Evolutionary conservation across 805 yeast genomes (phyloP).

Genomic region (Teunomyces atbi): DNA sequence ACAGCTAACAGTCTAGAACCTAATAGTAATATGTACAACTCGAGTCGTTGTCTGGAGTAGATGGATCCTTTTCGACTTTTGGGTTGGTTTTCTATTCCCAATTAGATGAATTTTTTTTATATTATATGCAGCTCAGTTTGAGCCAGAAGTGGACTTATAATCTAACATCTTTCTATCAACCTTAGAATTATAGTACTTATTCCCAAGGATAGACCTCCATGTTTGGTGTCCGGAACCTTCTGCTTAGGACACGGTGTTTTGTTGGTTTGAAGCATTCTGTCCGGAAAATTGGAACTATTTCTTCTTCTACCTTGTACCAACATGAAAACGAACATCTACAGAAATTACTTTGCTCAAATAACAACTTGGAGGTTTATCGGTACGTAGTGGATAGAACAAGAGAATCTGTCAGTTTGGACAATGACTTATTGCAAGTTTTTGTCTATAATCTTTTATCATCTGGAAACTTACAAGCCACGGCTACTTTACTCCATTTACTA

Average conservation of each 20-base stretch:
- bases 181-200: background rate
- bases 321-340: background rate
- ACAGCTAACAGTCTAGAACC: background rate
- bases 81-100: background rate
- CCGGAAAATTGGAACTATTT: background rate
- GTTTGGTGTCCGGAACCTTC: background rate
- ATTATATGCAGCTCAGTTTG: background rate
- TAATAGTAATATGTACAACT: background rate
- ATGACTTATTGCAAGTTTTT: conserved; percentile 21
- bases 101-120: background rate
- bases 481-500: conserved; percentile 27
- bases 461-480: conserved; percentile 22
- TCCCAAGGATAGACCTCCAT: background rate
- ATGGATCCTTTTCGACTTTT: background rate
- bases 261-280: background rate
- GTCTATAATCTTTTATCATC: conserved; percentile 18
- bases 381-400: conserved; percentile 7
- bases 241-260: background rate
- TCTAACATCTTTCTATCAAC: background rate
- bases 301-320: background rate
- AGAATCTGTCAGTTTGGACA: conserved; percentile 7
- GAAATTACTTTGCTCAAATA: background rate
- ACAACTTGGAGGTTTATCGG: conserved; percentile 6
- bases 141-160: background rate
- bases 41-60: background rate